Evolutionary conservation across 768 basidiomycete species (phyloP), one percentile per base, ranked within the genome.

Genomic region (Auricularia cornea): DNA sequence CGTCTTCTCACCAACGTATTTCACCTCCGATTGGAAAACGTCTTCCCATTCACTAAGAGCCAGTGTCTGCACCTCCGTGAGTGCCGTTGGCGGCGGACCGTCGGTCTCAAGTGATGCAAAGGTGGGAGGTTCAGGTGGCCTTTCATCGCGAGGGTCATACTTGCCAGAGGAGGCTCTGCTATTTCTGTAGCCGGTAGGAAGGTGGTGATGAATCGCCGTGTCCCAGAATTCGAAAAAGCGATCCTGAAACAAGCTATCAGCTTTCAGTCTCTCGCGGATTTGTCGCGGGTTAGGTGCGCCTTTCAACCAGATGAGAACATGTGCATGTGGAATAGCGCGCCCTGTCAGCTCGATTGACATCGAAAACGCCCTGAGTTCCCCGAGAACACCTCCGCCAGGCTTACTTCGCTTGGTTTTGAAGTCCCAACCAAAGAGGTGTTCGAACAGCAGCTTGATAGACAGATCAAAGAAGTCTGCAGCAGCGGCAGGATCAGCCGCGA

Each of bases 401-500:
- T 28, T 57, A 64, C 18, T n/a, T 4, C 44, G n/a, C 10, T 35
- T 54, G 1, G 35, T 67, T 73, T 67, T 29, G 63, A 65, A 70
- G 59, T 76, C 68, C 72, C 73, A 76, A 1, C 70, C 72, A 32
- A 72, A 62, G 2, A 72, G 56, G 66, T 70, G 64, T n/a, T 69
- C 30, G 54, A 77, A 73, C n/a, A 73, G 63, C 12, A 62, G 63
- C 0, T 33, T 6, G 3, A 74, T 66, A 14, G 52, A 64, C 60
- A 72, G 73, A 3, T 73, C 66, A 67, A 70, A 76, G 59, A 75
- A 75, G 6, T 75, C 70, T 1, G 72, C 72, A n/a, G 72, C 76
- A 2, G 73, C 70, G 26, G 76, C 73, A 54, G 76, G 75, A 64
- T 76, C 75, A 16, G 68, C 60, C 0, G 75, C 73, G 0, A 76